phyloP scores from a whole-genome alignment of 768 basidiomycete genomes.

The Pleurotus pulmonarius region DNA sequence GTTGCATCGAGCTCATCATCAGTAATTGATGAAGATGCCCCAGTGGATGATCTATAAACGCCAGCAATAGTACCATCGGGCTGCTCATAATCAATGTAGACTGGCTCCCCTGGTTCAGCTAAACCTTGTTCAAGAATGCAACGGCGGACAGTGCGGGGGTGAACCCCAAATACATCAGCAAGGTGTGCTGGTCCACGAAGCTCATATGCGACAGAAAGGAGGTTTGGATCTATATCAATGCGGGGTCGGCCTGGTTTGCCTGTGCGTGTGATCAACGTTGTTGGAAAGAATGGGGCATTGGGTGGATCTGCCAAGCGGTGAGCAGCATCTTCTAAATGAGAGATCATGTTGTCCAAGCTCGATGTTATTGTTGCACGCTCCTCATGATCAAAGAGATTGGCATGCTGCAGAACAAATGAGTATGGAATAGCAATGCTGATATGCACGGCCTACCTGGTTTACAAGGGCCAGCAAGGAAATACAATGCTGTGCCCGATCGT shows the following conservation, averaged over 20 bases:
- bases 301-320: too few relatives aligned
- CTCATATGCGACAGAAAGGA: constrained; percentile 5
- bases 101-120: constrained; percentile 12
- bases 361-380: too few relatives aligned
- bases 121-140: constrained; percentile 13
- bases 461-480: too few relatives aligned
- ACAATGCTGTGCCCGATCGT: too few relatives aligned
- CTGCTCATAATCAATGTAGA: constrained; percentile 11
- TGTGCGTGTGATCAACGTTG: too few relatives aligned
- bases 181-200: constrained; percentile 7
- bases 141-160: constrained; percentile 13
- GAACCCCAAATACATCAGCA: constrained; percentile 8
- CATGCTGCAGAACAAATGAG: too few relatives aligned
- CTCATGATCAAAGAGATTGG: too few relatives aligned
- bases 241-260: constrained; percentile 19
- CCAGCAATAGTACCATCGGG: constrained; percentile 7
- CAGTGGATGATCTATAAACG: constrained; percentile 9
- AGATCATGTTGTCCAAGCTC: too few relatives aligned
- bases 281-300: too few relatives aligned
- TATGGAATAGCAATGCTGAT: too few relatives aligned
- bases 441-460: too few relatives aligned
- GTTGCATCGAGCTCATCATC: constrained; percentile 21
- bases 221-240: constrained; percentile 18
- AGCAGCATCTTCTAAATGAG: too few relatives aligned
- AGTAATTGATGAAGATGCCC: constrained; percentile 6